Conservation (phyloP, 345 rosid genomes). For the Gossypium ekmanianum region DNA sequence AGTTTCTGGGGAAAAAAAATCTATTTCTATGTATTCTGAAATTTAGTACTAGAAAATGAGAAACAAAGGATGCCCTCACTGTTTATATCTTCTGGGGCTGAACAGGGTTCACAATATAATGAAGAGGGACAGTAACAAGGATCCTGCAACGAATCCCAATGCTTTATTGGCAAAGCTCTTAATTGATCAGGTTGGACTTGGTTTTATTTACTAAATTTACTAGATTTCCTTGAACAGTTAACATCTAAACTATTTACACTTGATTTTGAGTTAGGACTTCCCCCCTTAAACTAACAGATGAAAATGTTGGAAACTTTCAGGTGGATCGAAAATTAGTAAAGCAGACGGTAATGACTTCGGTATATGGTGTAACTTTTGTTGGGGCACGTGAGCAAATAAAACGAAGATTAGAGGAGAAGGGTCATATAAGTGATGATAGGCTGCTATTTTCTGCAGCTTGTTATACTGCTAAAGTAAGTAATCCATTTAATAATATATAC, state of each 20-base stretch:
- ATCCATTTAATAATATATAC: background rate
- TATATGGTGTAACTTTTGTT: conserved; percentile 94
- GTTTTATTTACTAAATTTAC: conserved; percentile 8
- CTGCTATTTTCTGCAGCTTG: conserved; percentile 72
- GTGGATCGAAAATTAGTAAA: conserved; percentile 92
- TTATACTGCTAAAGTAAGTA: conserved; percentile 88
- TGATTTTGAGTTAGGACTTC: background rate
- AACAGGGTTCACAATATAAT: conserved; percentile 83
- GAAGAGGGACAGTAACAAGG: conserved; percentile 72
- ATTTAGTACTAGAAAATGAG: background rate
- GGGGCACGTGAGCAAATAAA: conserved; percentile 99
- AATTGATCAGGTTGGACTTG: conserved; percentile 63
- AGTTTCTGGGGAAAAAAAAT: background rate
- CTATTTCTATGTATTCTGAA: background rate
- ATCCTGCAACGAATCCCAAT: conserved; percentile 62
- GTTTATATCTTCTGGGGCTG: background rate
- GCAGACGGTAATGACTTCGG: conserved; percentile 99
- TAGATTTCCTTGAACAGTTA: background rate
- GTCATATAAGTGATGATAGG: conserved; percentile 77
- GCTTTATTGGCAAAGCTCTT: conserved; percentile 78
- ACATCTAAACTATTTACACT: conserved; percentile 8
- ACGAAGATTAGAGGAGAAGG: conserved; percentile 88
- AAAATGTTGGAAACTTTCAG: conserved; percentile 45
- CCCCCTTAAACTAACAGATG: conserved; percentile 8
- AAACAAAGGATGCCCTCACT: background rate